Evolutionary conservation across 2,329 filamentous ascomycete genomes (phyloP), one percentile per base, ranked within the genome.

Genomic region (Aspergillus thermomutatus): DNA sequence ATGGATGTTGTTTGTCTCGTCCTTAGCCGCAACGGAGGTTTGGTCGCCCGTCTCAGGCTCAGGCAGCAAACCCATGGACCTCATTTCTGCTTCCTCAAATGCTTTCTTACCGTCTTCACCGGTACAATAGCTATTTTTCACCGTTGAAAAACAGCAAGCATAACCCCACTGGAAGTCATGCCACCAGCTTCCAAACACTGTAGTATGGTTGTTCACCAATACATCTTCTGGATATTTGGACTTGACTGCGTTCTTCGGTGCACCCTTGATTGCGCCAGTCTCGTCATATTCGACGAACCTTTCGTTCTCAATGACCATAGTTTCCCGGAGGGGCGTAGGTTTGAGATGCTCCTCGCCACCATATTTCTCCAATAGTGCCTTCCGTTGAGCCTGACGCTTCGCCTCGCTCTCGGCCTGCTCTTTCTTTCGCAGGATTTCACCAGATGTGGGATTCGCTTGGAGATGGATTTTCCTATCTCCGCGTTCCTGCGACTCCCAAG

Each of bases 181-280:
- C 94, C 94, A 99, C 94, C 94, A 99, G 68, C 92, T 96, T 50
- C 94, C 94, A 90, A 92, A 99, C 3, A 96, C 88, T 0, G 89
- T 88, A 3, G 86, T 91, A 76, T 99, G 94, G 69, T 99, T 99
- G 78, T 96, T 93, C 72, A 89, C 83, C 53, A 89, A 79, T 0
- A 97, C 82, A 67, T 99, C 91, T 70, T 99, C 94, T 4, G 87
- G 77, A 69, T 99, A 99, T 72, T 97, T 97, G 43, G 91, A 96
- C 72, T 90, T 93, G 51, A 88, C 89, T 52, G 83, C 83, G 54
- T 84, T 84, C 71, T 88, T 89, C 0, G 88, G 87, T 26, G 86
- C 86, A n/a, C 93, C 92, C 77, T 97, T 97, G 78, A 97, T 88
- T 52, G 88, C 79, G 4, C 94, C 94, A 8, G 86, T 83, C 72